A percentile compares a stretch with the other conserved stretches of the same genome.
Conservation (phyloP, 225 moss, liverwort and hornwort species). For the Takakia lepidozioides region DNA sequence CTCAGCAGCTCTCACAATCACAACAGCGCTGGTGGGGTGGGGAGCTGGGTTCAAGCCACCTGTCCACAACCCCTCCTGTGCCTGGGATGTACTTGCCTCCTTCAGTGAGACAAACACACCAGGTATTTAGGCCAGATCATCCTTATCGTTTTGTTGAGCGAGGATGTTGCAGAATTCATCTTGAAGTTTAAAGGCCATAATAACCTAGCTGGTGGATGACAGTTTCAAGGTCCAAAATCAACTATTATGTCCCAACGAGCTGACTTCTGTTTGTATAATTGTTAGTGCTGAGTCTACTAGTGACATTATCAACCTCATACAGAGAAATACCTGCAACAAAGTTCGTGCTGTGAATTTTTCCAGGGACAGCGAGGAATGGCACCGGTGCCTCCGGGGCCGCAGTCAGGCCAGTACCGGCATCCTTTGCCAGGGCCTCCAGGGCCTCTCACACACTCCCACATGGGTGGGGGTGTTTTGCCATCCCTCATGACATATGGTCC, state of each 20-base stretch:
- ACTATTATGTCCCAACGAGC: too few species aligned
- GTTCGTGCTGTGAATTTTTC: conserved; percentile 4
- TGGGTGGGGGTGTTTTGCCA: conserved; percentile 46
- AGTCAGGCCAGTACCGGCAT: conserved; percentile 56
- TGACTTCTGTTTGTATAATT: too few species aligned
- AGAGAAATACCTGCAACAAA: conserved; percentile 8
- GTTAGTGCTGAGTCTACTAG: too few species aligned
- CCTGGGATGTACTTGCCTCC: conserved; percentile 25
- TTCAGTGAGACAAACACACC: conserved; percentile 24
- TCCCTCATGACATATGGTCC: conserved; percentile 50
- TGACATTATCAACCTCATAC: too few species aligned
- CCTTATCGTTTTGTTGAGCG: too few species aligned
- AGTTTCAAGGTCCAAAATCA: too few species aligned
- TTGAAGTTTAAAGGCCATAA: background rate
- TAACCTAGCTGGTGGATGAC: too few species aligned
- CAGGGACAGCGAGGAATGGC: conserved; percentile 22
- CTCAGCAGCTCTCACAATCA: conserved; percentile 33
- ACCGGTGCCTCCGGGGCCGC: conserved; percentile 39
- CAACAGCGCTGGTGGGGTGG: conserved; percentile 66
- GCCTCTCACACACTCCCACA: conserved; percentile 11
- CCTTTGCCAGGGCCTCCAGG: conserved; percentile 30
- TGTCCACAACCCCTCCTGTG: conserved; percentile 35
- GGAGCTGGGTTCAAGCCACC: conserved; percentile 40
- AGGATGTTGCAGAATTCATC: too few species aligned
- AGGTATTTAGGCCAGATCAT: background rate